Conservation (phyloP, 441 rosid species). For the Rhodomyrtus psidioides region DNA sequence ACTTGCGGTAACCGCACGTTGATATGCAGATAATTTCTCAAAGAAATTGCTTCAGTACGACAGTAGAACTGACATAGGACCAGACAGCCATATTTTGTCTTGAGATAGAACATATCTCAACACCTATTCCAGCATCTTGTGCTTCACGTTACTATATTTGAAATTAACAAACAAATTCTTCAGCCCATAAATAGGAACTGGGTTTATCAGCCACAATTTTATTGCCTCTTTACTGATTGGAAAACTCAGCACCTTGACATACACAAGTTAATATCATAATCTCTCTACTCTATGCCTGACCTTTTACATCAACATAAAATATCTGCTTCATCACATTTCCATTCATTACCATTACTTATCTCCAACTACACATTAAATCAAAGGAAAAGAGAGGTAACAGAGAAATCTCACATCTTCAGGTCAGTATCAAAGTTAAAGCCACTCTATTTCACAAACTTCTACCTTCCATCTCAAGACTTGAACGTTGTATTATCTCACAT, state of each 20-base stretch:
- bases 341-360: background rate
- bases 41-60: background rate
- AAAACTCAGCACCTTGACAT: background rate
- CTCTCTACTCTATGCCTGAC: background rate
- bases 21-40: background rate
- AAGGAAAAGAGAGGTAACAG: background rate
- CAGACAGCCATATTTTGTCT: background rate
- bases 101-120: background rate
- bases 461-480: background rate
- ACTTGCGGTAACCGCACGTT: background rate
- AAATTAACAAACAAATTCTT: background rate
- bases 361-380: background rate
- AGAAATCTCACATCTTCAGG: background rate
- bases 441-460: background rate
- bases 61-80: background rate
- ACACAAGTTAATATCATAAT: background rate
- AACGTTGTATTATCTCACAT: background rate
- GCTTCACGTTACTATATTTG: background rate
- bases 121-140: background rate
- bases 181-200: background rate
- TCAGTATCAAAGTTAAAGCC: background rate
- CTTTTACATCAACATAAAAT: background rate
- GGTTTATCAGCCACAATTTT: background rate
- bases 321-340: background rate
- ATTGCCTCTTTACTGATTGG: background rate